A percentile compares a stretch with the other conserved stretches of the same genome.
phyloP scores from a whole-genome alignment of 192 early-diverging fungal genomes.

The Chytriomyces confervae region DNA sequence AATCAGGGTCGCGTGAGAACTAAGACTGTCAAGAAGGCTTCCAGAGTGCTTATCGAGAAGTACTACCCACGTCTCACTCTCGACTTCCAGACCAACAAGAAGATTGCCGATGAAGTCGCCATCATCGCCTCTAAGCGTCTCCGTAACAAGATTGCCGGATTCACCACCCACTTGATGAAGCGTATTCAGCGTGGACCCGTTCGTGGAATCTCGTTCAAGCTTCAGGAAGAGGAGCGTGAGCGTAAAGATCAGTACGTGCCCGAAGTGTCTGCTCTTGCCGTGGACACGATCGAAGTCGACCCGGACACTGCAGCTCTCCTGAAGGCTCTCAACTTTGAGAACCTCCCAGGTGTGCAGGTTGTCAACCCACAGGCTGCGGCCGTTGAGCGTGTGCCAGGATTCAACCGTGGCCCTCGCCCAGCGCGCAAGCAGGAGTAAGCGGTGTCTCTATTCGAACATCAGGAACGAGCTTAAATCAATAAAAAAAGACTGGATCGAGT shows the following conservation, averaged over 20 bases:
- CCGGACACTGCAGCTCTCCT: slow-evolving; percentile 90
- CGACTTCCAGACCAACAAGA: slow-evolving; percentile 99
- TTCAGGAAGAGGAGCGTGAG: slow-evolving; percentile 99
- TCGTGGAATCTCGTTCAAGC: slow-evolving; percentile 99
- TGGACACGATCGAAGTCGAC: slow-evolving; percentile 91
- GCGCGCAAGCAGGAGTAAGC: slow-evolving; percentile 14
- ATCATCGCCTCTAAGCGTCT: slow-evolving; percentile 98
- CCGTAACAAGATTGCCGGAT: slow-evolving; percentile 99
- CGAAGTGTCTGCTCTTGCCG: slow-evolving; percentile 94
- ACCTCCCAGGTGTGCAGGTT: slow-evolving; percentile 81
- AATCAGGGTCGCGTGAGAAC: slow-evolving; percentile 93
- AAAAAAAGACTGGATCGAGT: too few species aligned
- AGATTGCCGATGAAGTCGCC: slow-evolving; percentile 95
- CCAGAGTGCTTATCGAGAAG: slow-evolving; percentile 99
- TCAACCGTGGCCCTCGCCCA: slow-evolving; percentile 34
- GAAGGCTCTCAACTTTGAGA: slow-evolving; percentile 96
- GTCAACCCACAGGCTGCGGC: slow-evolving; percentile 44
- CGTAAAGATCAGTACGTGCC: slow-evolving; percentile 99
- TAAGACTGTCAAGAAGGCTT: slow-evolving; percentile 99
- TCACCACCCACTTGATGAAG: slow-evolving; percentile 99
- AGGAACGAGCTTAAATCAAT: too few species aligned
- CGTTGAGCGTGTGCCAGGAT: slow-evolving; percentile 46
- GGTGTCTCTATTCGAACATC: too few species aligned
- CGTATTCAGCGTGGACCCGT: slow-evolving; percentile 99
- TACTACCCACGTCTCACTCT: slow-evolving; percentile 99